Base-by-base conservation (phyloP, 2,329 filamentous ascomycete species). In the Talaromyces sp. region DNA sequence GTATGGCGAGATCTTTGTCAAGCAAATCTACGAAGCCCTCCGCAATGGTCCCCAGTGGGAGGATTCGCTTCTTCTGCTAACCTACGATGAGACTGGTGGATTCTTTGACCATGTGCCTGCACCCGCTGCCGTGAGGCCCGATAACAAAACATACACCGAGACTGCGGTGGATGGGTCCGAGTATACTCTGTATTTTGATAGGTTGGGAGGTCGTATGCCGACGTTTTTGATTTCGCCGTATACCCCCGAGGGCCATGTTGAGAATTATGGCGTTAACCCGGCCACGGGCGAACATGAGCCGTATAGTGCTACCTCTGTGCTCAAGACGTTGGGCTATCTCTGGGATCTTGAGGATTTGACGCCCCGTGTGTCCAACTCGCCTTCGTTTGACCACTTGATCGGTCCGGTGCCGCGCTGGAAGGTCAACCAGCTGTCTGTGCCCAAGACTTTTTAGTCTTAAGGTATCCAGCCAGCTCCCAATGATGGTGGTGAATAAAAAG, bases 51-150 rank as follows among this genome's bases (percentile, higher is more conserved):
- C 72, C 14, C 72, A 75, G 59, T 76, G 73, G 73, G 68, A 76
- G 9, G 68, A 73, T 61, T 72, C 72, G 42, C 67, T 75, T 12
- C 67, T 74, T 18, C 61, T 76, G 23, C 57, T 76, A 53, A 74
- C 72, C 56, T 76, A 70, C 63, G 73, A 75, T 44, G 73, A 76
- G 67, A 72, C 70, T 2, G 73, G 73, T 61, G 73, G 73, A 42
- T 76, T 75, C 69, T 72, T 67, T 65, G 73, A 76, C 68, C 73
- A 76, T 65, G 70, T 76, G 23, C 64, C 67, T 36, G 68, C 73
- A 18, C 72, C 72, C n/a, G 65, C 69, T 33, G 72, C 70, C 28
- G 67, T 72, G 12, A 69, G 71, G 51, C 70, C 73, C 0, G 75
- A 77, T 40, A 61, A 72, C 64, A 65, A 75, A 61, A 71, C 68